Evolutionary conservation across 768 basidiomycete species (phyloP), one percentile per base, ranked within the genome.

Genomic region (Dendrothele bispora): DNA sequence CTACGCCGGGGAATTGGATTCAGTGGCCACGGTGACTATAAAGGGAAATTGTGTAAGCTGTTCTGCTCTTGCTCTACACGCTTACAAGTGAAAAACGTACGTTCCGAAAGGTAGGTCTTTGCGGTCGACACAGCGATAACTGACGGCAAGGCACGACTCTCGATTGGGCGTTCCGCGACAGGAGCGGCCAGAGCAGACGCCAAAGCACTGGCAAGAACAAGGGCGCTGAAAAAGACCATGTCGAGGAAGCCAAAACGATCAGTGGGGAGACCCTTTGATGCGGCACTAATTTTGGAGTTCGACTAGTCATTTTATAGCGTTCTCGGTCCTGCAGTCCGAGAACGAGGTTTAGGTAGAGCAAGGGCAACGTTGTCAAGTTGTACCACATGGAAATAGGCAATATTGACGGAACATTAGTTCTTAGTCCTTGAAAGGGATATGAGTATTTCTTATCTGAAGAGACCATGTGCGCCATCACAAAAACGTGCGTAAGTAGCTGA

Each of bases 1-100:
- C 51, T 76, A 75, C 3, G 74, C 69, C 0, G 74, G 74, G 8
- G 55, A 54, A 51, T 76, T 75, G 25, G 69, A 72, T 43, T 70
- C 70, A 12, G 58, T 66, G 5, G 70, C 72, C 8, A 75, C 73
- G 7, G 66, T 66, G 39, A 76, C 66, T 67, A 11, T 24, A 18
- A 32, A 10, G 30, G 30, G 30, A 10, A n/a, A 32, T 10, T 32
- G n/a, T 10, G 30, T 3, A 39, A 39, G 37, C 8, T 8, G 10
- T 39, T 18, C 8, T 12, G 20, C 8, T 8, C 8, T 20, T 39
- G 37, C 18, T 39, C 37, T 12, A 39, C 10, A 21, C 10, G 20
- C 37, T 32, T 32, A 39, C 11, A 32, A 32, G n/a, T 10, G 30
- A 37, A 32, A 22, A 26, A 40, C 45, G 7, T 39, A 51, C 50